phyloP scores from a whole-genome alignment of 306 rosid genomes.

The Fagus crenata region DNA sequence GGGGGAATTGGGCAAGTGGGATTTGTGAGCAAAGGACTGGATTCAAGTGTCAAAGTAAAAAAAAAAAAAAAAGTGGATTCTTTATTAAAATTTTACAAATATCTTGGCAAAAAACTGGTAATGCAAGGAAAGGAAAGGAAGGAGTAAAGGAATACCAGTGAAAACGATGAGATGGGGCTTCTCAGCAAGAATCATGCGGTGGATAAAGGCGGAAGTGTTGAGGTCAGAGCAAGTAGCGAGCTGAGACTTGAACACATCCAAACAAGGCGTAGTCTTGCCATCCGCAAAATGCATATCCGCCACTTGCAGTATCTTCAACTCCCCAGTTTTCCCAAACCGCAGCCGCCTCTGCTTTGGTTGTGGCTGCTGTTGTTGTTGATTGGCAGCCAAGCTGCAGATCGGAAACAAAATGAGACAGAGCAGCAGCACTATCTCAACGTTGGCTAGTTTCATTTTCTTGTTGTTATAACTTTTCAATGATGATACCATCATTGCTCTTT shows the following conservation, averaged over 20 bases:
- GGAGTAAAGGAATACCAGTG: slow-evolving; percentile 51
- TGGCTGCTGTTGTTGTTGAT: slow-evolving; percentile 4
- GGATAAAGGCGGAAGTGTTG: slow-evolving; percentile 68
- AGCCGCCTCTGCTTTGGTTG: slow-evolving; percentile 30
- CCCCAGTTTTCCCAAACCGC: slow-evolving; percentile 57
- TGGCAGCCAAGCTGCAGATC: slow-evolving; percentile 33
- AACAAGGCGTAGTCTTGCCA: slow-evolving; percentile 68
- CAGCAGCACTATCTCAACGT: not conserved
- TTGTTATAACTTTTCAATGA: too few relatives aligned
- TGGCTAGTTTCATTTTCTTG: slow-evolving; percentile 15
- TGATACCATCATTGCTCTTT: too few relatives aligned
- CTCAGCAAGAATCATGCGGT: slow-evolving; percentile 84
- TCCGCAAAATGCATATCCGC: slow-evolving; percentile 93
- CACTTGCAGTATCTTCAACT: slow-evolving; percentile 87
- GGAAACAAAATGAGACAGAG: slow-evolving; percentile 29
- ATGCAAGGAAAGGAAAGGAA: not conserved
- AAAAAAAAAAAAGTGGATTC: too few relatives aligned
- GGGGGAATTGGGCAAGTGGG: not conserved
- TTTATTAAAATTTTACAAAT: too few relatives aligned
- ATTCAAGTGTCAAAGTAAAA: too few relatives aligned
- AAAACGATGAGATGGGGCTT: slow-evolving; percentile 87
- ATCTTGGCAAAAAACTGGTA: too few relatives aligned
- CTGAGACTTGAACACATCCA: slow-evolving; percentile 59
- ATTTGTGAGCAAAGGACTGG: not conserved
- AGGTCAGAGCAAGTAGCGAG: slow-evolving; percentile 75